These are phyloP conservation scores for Phanerochaete carnosa DNA, from an alignment of 768 basidiomycete genomes.

Conservation along the genomic window DNA sequence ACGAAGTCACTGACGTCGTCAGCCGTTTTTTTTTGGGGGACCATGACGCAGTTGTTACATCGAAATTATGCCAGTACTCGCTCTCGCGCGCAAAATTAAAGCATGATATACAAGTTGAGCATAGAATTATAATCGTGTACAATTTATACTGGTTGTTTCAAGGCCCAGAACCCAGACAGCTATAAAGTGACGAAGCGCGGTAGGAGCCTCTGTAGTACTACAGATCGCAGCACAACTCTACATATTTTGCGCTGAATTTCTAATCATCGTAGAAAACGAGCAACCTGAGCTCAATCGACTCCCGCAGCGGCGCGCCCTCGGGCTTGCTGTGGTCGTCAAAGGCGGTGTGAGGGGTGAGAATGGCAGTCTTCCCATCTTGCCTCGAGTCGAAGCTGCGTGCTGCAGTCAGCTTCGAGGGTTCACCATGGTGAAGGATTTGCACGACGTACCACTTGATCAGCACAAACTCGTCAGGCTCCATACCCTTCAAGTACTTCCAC, in stretches of 20 bases:
- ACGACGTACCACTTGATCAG: constrained; percentile 44
- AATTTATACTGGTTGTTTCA: too few species aligned
- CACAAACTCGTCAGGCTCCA: constrained; percentile 43
- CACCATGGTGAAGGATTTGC: neutral
- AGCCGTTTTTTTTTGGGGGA: too few species aligned
- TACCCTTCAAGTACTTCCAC: constrained; percentile 45
- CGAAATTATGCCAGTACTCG: too few species aligned
- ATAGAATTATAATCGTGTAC: too few species aligned
- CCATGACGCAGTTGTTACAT: too few species aligned
- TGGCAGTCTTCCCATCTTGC: constrained; percentile 42
- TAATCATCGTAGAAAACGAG: constrained; percentile 57
- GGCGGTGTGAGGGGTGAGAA: constrained; percentile 61
- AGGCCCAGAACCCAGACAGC: too few species aligned
- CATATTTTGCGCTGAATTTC: neutral
- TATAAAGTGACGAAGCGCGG: too few species aligned
- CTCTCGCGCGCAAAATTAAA: too few species aligned
- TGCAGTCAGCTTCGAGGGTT: neutral
- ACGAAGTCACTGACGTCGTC: too few species aligned
- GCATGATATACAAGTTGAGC: too few species aligned
- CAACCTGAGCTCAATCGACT: constrained; percentile 61
- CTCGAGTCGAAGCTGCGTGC: constrained; percentile 30
- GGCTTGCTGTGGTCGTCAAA: constrained; percentile 56
- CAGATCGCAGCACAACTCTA: neutral
- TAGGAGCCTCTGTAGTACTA: neutral
- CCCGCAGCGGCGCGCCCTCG: constrained; percentile 41